Evolutionary conservation across 495 filamentous ascomycete genomes (phyloP), one percentile per base, ranked within the genome.

Genomic region (Aspergillus homomorphus): DNA sequence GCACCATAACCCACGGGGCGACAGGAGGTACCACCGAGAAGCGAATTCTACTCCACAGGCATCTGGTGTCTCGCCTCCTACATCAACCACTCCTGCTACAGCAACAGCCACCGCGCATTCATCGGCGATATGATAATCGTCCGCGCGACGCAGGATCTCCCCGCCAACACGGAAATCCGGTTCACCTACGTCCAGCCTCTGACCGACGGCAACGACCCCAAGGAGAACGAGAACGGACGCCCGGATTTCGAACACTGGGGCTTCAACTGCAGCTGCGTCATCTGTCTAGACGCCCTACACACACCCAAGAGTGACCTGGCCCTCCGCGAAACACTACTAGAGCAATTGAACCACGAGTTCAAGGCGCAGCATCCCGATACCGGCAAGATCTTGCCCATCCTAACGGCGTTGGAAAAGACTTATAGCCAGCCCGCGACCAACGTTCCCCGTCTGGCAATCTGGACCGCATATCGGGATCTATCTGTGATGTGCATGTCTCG

Each of bases 81-180:
- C 68, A 73, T 81, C 44, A 86, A 87, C 62, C 83, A 86, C 60
- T 75, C 73, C 21, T 86, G 83, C 61, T 7, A 75, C 49, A 62
- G 68, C 18, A 86, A 82, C 59, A 65, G 67, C 18, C 44, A 49
- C 4, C 76, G 80, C 22, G 63, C 77, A 19, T 85, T 84, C 66
- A 81, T 85, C 57, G 81, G 84, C 44, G 84, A 87, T 63, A 76
- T 88, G 72, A 78, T 80, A 69, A 69, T 86, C 48, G 58, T 84
- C 21, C 81, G 82, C n/a, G 82, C 84, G 0, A 64, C 69, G 10
- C 57, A 62, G 21, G 65, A 79, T 61, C 67, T 88, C 10, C 64
- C 66, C 4, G 52, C 71, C 0, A 71, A 78, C 53, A 79, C 80
- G 14, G 84, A 87, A 61, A 48, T 87, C 21, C 78, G 72, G 0